Evolutionary conservation across 2,329 filamentous ascomycete genomes (phyloP).

Genomic region (Fusarium sp.): DNA sequence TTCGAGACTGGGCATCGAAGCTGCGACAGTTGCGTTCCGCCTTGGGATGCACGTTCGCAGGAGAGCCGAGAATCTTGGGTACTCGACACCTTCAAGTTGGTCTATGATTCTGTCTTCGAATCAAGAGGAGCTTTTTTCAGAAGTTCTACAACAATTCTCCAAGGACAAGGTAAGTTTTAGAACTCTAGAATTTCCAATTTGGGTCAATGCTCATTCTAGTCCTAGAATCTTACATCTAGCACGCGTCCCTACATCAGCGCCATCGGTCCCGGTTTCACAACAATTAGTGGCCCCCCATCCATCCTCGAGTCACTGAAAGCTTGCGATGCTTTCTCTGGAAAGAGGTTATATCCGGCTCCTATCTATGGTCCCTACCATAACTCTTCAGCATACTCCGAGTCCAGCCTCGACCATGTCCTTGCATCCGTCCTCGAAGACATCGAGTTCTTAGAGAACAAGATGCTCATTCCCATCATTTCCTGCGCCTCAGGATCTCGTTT

Average conservation of each 20-base stretch:
- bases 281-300: background rate
- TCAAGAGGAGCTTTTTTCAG: background rate
- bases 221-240: background rate
- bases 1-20: background rate
- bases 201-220: accelerated
- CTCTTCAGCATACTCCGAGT: background rate
- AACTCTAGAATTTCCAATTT: accelerated
- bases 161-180: accelerated
- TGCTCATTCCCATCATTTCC: background rate
- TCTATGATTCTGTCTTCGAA: background rate
- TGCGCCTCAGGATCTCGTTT: background rate
- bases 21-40: background rate
- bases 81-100: background rate
- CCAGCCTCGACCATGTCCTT: background rate
- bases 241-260: background rate
- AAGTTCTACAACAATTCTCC: background rate
- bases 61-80: background rate
- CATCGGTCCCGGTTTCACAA: background rate
- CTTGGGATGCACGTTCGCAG: background rate
- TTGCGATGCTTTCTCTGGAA: background rate
- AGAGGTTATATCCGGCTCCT: background rate
- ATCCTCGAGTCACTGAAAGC: background rate
- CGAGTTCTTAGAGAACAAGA: background rate
- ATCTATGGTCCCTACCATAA: background rate
- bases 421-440: background rate